Base-by-base conservation (phyloP, 495 filamentous ascomycete genomes). In the Trichoderma orchidacearum region DNA sequence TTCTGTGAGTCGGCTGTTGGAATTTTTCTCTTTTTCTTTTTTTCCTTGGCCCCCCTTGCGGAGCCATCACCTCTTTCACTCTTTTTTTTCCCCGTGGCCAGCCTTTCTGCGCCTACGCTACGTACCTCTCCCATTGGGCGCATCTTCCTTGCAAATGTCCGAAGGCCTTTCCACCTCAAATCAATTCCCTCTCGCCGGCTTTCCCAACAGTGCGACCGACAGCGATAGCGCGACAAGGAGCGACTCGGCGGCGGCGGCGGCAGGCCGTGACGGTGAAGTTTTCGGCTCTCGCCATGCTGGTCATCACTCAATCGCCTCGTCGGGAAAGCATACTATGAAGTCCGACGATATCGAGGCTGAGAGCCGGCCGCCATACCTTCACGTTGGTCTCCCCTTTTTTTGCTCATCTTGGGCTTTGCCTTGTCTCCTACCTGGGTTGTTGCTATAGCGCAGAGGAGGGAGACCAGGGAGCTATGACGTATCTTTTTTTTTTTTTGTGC, bases 351-450 rank as follows among this genome's bases (percentile, higher is more conserved):
- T 68, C 56, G 74, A 73, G 36, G 34, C 62, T 51, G 69, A 74
- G 59, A 62, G 63, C 55, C 70, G 73, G 59, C 72, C 74, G 57
- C 73, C 75, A 54, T 71, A 70, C 55, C 61, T 75, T 56, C 68
- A 76, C 58, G 75, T 76, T 57, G 53, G 71, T 70, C 35, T 7
- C 25, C 11, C 8, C 2, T 12, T 48, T 28, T 11, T 17, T 41
- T 41, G 3, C 13, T 36, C 34, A 3, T 36, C 5, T 36, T 36
- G 32, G 11, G n/a, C n/a, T 4, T 13, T 35, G 9, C 12, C 11
- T 11, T 11, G 5, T 35, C n/a, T 11, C 36, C 8, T 15, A 11
- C 4, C 21, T 48, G 27, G 23, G 41, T 25, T 23, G 41, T 48
- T 48, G 21, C 21, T 7, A 23, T 27, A 17, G 32, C 11, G 32